These are phyloP conservation scores for Allomyces macrogynus DNA, from an alignment of 192 early-diverging fungal genomes.

Conservation along the genomic window DNA sequence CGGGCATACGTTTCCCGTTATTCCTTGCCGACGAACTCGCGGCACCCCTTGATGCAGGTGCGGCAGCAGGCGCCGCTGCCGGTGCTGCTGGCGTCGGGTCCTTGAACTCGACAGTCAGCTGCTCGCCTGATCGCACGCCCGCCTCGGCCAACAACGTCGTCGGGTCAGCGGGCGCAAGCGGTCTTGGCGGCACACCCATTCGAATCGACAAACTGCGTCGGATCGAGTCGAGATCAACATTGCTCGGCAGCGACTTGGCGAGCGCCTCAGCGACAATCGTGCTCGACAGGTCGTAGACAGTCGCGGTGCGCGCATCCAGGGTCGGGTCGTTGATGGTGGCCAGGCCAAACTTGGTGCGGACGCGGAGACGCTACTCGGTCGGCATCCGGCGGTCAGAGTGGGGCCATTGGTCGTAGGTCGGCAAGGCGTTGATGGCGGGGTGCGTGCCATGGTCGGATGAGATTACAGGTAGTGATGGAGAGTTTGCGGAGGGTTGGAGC, in stretches of 20 bases:
- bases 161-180: background rate
- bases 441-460: no score
- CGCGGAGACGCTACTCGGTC: background rate
- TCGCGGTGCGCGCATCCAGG: background rate
- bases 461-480: no score
- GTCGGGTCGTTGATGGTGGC: background rate
- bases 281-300: background rate
- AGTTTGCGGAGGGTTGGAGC: no score
- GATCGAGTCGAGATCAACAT: background rate
- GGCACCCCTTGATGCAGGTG: background rate
- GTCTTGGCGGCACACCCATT: slow-evolving; percentile 14
- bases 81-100: background rate
- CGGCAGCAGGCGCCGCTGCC: background rate
- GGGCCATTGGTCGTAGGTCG: no score
- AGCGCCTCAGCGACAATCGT: background rate
- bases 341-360: background rate
- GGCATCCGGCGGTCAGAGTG: no score
- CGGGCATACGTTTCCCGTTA: background rate
- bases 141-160: background rate
- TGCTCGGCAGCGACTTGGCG: background rate
- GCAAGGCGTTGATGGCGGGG: no score
- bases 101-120: slow-evolving; percentile 8
- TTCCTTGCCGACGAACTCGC: background rate
- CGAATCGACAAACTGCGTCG: background rate
- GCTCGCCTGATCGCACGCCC: slow-evolving; percentile 12